Evolutionary conservation across 148 eudicot species (phyloP).

Genomic region (Diospyros lotus): DNA sequence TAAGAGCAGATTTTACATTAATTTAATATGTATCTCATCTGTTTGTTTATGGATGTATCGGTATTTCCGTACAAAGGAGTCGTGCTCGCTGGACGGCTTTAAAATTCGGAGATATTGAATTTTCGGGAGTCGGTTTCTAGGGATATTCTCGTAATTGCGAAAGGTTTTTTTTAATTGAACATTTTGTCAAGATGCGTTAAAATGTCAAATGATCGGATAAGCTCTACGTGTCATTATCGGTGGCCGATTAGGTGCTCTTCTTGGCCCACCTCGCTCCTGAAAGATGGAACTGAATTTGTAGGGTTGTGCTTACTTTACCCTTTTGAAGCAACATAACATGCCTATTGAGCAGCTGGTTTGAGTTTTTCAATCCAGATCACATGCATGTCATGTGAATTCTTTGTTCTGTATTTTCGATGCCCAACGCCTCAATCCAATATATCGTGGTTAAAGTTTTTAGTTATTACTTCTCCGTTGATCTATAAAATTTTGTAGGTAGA

Average conservation of each 20-base stretch:
- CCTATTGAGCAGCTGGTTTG: background rate
- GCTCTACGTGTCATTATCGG: background rate
- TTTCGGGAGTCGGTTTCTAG: background rate
- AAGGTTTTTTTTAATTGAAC: background rate
- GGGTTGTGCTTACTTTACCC: background rate
- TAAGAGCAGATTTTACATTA: no score
- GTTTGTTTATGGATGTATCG: background rate
- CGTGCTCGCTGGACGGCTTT: background rate
- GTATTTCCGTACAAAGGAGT: background rate
- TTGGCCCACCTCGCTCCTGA: constrained; percentile 1
- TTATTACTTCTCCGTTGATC: no score
- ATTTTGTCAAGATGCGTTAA: background rate
- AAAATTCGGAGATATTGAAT: background rate
- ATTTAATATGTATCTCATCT: no score
- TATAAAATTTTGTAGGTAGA: no score
- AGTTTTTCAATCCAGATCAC: no score
- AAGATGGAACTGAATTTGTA: background rate
- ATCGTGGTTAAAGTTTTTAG: no score
- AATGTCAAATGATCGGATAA: background rate
- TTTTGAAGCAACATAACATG: background rate
- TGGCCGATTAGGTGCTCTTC: background rate
- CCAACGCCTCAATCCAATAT: no score
- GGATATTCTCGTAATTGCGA: background rate
- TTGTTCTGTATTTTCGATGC: no score
- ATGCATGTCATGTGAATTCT: no score